Conservation (phyloP, 495 filamentous ascomycete species). For the Lasiosphaeria hispida region DNA sequence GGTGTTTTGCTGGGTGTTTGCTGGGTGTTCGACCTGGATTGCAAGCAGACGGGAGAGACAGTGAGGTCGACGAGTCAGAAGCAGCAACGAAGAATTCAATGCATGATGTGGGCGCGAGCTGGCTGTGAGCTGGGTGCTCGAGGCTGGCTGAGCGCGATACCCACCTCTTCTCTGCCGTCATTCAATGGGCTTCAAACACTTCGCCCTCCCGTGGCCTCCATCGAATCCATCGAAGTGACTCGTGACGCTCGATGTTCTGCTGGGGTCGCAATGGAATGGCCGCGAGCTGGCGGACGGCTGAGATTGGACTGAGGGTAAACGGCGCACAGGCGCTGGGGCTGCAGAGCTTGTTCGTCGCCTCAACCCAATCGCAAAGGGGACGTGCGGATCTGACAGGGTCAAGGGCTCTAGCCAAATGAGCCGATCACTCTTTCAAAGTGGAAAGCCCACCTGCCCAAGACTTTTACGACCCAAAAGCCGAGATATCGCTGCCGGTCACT, state of each 20-base stretch:
- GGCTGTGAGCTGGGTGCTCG: not conserved
- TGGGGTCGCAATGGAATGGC: not conserved
- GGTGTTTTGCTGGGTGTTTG: too few relatives aligned
- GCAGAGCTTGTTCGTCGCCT: constrained; percentile 9
- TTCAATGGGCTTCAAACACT: too few relatives aligned
- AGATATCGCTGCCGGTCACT: too few relatives aligned
- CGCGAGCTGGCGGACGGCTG: not conserved
- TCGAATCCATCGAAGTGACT: too few relatives aligned
- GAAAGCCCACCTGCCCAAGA: not conserved
- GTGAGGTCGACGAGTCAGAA: not conserved
- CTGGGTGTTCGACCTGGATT: not conserved
- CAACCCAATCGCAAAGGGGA: constrained; percentile 7
- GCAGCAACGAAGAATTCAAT: not conserved
- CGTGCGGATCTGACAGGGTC: constrained; percentile 1
- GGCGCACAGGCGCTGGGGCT: constrained; percentile 7
- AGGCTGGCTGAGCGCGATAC: not conserved
- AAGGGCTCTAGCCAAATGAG: constrained; percentile 3
- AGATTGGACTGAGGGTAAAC: not conserved
- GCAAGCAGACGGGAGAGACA: not conserved
- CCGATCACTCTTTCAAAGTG: not conserved
- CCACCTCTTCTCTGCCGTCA: too few relatives aligned
- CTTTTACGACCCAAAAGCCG: too few relatives aligned
- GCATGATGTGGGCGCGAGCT: not conserved
- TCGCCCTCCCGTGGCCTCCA: too few relatives aligned
- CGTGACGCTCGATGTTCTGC: not conserved